Evolutionary conservation across 2,329 filamentous ascomycete genomes (phyloP).

Genomic region (Ophiostoma perfectum): DNA sequence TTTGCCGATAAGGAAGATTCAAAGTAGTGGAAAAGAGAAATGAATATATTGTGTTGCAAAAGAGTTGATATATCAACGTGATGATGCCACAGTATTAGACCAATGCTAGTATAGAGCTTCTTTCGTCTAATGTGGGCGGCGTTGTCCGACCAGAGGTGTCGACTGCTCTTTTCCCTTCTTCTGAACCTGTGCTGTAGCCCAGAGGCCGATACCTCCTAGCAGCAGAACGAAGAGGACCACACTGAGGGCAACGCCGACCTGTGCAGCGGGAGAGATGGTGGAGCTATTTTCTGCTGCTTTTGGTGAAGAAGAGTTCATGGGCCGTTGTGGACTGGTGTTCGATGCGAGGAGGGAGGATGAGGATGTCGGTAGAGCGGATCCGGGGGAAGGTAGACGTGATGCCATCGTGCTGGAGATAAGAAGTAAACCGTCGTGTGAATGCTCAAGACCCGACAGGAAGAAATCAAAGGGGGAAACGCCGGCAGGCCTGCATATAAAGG

Average conservation of each 20-base stretch:
- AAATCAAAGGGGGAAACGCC: no score
- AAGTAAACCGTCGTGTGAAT: neutral
- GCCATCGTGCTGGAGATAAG: neutral
- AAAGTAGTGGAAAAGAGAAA: neutral
- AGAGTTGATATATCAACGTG: neutral
- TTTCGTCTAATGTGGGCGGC: neutral
- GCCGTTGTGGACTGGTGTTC: neutral
- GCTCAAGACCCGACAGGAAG: no score
- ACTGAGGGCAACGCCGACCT: slow-evolving; percentile 22
- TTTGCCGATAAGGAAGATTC: neutral
- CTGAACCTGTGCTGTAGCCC: slow-evolving; percentile 21
- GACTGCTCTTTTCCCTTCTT: neutral
- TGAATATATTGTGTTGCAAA: neutral
- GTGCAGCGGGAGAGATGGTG: neutral
- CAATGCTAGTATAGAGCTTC: neutral
- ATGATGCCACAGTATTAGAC: neutral
- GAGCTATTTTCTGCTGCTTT: neutral
- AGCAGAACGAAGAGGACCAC: slow-evolving; percentile 20
- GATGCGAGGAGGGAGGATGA: neutral
- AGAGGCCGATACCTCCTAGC: slow-evolving; percentile 22
- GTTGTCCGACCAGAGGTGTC: neutral
- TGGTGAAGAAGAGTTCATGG: neutral
- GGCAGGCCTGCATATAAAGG: no score
- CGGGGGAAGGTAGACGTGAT: neutral
- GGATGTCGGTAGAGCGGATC: neutral